A percentile compares a stretch with the other conserved stretches of the same genome.
phyloP scores from a whole-genome alignment of 2,329 filamentous ascomycete genomes.

The Periconia digitata region DNA sequence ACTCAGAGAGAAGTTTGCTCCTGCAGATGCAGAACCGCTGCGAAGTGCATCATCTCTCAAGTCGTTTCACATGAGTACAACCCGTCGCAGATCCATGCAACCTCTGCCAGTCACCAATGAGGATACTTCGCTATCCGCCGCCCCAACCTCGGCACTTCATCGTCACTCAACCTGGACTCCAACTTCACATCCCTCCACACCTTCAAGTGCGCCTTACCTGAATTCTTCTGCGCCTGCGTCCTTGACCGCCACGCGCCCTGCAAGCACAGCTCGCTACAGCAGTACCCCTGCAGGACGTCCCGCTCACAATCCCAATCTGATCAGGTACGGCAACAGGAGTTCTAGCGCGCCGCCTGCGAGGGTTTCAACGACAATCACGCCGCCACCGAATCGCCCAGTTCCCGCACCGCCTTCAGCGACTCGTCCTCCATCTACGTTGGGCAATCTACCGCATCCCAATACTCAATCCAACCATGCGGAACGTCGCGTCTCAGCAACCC shows the following conservation, averaged over 20 bases:
- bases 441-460: constrained; percentile 11
- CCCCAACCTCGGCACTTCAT: constrained; percentile 18
- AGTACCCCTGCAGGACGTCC: constrained; percentile 6
- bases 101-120: constrained; percentile 40
- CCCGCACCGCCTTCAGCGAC: constrained; percentile 23
- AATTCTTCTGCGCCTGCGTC: not conserved
- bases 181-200: constrained; percentile 26
- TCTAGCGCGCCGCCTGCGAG: constrained; percentile 28
- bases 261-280: constrained; percentile 10
- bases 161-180: constrained; percentile 36
- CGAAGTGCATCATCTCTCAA: constrained; percentile 39
- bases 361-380: constrained; percentile 25
- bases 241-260: not conserved
- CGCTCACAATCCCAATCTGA: constrained; percentile 23
- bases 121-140: constrained; percentile 25
- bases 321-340: constrained; percentile 25
- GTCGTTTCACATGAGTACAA: constrained; percentile 42
- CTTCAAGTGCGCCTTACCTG: not conserved
- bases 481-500: constrained; percentile 33
- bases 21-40: constrained; percentile 29
- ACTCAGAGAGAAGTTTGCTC: constrained; percentile 26
- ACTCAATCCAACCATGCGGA: constrained; percentile 9
- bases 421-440: constrained; percentile 30
- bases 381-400: constrained; percentile 29
- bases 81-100: constrained; percentile 42